Conservation (phyloP, 352 stramenopile species). For the Phytopythium litorale region DNA sequence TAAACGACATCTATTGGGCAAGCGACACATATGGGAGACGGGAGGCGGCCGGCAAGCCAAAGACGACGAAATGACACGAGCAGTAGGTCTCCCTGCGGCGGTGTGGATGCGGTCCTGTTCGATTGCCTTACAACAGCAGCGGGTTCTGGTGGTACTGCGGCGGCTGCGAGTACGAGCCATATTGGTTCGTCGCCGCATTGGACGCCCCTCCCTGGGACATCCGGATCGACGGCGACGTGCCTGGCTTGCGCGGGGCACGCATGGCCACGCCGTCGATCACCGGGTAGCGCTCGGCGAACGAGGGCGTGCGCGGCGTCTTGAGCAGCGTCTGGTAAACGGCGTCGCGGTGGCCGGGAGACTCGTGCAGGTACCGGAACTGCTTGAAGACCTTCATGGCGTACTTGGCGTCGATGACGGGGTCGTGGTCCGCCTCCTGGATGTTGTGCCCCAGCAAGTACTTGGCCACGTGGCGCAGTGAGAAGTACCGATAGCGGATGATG, state of each 20-base stretch:
- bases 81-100: conserved; percentile 3
- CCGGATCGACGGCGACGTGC: conserved; percentile 36
- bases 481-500: conserved; percentile 79
- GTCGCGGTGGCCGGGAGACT: conserved; percentile 67
- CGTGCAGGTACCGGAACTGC: conserved; percentile 77
- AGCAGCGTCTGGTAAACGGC: conserved; percentile 79
- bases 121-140: conserved; percentile 6
- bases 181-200: conserved; percentile 4
- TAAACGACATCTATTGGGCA: conserved; percentile 27
- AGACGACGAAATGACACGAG: conserved; percentile 13
- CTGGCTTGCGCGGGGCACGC: conserved; percentile 56
- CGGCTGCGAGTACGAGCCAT: conserved; percentile 2
- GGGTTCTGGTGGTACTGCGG: conserved; percentile 8
- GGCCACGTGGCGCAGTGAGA: conserved; percentile 78
- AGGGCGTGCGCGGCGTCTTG: conserved; percentile 79
- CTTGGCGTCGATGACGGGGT: conserved; percentile 81
- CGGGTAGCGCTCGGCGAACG: conserved; percentile 77
- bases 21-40: conserved; percentile 1
- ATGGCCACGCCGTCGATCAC: conserved; percentile 84
- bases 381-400: conserved; percentile 91
- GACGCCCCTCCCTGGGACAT: conserved; percentile 15
- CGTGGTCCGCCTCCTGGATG: conserved; percentile 83
- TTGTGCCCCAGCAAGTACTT: conserved; percentile 79
- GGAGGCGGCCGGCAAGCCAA: background rate
- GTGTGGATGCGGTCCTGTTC: conserved; percentile 3